Evolutionary conservation across 2,329 filamentous ascomycete species (phyloP), one percentile per base, ranked within the genome.

Genomic region (Shiraia bambusicola): DNA sequence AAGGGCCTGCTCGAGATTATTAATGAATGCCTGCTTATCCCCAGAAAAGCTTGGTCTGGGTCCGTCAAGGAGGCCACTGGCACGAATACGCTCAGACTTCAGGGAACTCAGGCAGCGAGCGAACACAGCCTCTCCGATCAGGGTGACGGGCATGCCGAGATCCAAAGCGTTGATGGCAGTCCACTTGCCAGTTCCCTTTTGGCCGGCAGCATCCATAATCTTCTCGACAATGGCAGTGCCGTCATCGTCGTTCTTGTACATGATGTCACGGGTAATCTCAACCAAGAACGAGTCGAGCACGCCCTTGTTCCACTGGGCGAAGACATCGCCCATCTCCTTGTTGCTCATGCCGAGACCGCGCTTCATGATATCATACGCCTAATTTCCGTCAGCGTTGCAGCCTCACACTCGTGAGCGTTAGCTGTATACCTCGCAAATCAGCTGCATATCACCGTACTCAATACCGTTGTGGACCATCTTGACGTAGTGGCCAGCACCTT

Each of bases 401-500:
- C 17, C n/a, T 30, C 16, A 3, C 6, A 8, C n/a, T 5, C 22
- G 11, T 13, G 15, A 12, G 10, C 17, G 2, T n/a, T 19, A 12
- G 28, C 29, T 11, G 28, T 82, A 63, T 76, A 95, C 92, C 85
- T 98, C 93, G 76, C 87, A 94, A 72, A 98, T 98, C 68, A 98
- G 82, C 81, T 98, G 93, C 93, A 98, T 98, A 79, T 98, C 93
- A 84, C 93, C 93, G 73, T 98, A 98, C 79, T 98, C 93, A 66
- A 98, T 98, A 82, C 93, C 93, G 78, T 98, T 98, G 86, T 98
- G 93, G 54, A 98, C 93, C 93, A 98, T 98, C 88, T 98, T 98
- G 80, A 98, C 92, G 81, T 96, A 98, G 85, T 98, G 93, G 65
- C 93, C 93, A 76, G 93, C 88, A 83, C 93, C 93, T 75, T 97